Evolutionary conservation across 1,139 yeast species (phyloP), one percentile per base, ranked within the genome.

Genomic region (Debaryomycetaceae sp.): DNA sequence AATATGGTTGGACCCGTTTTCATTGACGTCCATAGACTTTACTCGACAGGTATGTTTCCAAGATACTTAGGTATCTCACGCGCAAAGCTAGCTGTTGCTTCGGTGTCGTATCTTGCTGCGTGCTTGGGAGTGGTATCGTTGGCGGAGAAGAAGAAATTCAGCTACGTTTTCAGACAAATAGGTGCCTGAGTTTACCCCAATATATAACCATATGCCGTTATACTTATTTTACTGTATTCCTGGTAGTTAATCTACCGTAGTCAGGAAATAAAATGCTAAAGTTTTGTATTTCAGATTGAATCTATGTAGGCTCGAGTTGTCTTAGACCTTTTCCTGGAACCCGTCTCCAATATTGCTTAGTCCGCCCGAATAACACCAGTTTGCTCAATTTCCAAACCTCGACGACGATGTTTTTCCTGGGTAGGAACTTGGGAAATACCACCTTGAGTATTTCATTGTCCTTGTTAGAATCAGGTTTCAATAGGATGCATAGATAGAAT

Each of bases 401-500:
- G 11, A 72, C 54, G 30, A 73, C 50, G 2, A 71, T 60, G 34
- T 69, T 73, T 45, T 71, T 70, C 22, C 76, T 47, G 6, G 80
- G 79, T 29, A 73, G 55, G 37, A 71, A 61, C 33, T 65, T 63
- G 6, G 76, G 77, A 46, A 79, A 79, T 29, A 76, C 77, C n/a
- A 78, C 73, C 39, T 67, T 61, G 35, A 71, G 68, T 38, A 62
- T 50, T 39, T 62, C 64, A n/a, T 63, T 63, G 14, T 51, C 42
- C 39, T 38, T 44, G 8, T 33, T 43, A 48, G 48, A 38, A 44
- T 52, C 59, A 37, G 57, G 65, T 57, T 66, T 70, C n/a, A 79
- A 70, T 33, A 82, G 61, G 6, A 82, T 63, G 39, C 83, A 76
- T 56, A 83, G 59, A 52, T 82, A 82, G 52, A 72, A 81, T 1